Conservation (phyloP, 371 early-diverging fungal genomes). For the Mucor lusitanicus region DNA sequence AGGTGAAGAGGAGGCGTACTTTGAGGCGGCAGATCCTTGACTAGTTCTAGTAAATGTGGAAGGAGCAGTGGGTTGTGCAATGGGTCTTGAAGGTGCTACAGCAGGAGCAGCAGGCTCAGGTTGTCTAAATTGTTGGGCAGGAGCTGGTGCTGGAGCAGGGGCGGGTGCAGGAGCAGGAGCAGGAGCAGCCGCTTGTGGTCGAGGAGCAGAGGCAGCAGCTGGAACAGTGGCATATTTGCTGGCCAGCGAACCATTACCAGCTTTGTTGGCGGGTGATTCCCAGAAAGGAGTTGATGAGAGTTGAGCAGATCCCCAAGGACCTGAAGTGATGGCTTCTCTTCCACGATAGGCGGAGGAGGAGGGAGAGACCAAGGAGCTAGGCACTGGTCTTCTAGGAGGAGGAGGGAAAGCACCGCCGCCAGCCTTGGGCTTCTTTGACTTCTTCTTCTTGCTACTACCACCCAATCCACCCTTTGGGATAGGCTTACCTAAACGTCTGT, state of each 20-base stretch:
- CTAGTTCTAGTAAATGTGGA: not conserved
- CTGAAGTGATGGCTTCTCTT: conserved; percentile 8
- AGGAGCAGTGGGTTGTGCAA: not conserved
- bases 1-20: conserved; percentile 12
- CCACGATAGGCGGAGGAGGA: conserved; percentile 6
- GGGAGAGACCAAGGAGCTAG: conserved; percentile 10
- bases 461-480: conserved; percentile 20
- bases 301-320: conserved; percentile 30
- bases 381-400: conserved; percentile 1
- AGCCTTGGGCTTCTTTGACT: not conserved
- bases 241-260: conserved; percentile 15
- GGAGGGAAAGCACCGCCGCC: conserved; percentile 2
- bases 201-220: not conserved
- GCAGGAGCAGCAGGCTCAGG: not conserved
- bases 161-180: not conserved
- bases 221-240: conserved; percentile 14
- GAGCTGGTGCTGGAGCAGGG: not conserved
- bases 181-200: not conserved
- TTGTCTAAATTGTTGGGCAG: conserved; percentile 4
- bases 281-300: conserved; percentile 43
- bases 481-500: conserved; percentile 40
- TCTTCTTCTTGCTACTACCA: conserved; percentile 25
- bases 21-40: conserved; percentile 20
- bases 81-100: not conserved
- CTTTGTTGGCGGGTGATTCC: conserved; percentile 22